Evolutionary conservation across 495 filamentous ascomycete species (phyloP), one percentile per base, ranked within the genome.

Genomic region (Eremomyces bilateralis): DNA sequence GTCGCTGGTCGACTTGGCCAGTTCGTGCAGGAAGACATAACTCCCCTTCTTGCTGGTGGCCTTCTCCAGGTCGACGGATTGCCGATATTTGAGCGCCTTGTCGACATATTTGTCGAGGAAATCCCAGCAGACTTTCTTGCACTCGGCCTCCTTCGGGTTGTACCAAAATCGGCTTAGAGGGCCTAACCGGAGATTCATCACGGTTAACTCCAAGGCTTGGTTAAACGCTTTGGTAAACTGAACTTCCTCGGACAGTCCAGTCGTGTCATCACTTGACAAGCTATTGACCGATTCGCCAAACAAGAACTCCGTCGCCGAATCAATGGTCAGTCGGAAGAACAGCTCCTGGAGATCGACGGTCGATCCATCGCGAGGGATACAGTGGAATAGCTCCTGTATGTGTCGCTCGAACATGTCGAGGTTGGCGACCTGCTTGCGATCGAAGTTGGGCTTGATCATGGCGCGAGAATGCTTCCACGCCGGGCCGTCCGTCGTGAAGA

Each of bases 221-320:
- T 41, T 36, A 30, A 50, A 53, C 6, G 46, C 44, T 13, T 39
- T 32, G 2, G 42, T 36, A 34, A 54, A 54, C 11, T 47, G 35
- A 19, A 37, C 31, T 27, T n/a, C 25, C 10, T 22, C 16, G 20
- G 3, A 4, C 36, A 41, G 4, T 40, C 33, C 1, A 15, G 6
- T 18, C 44, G 31, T 8, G 15, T 37, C 42, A 4, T 32, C 16
- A 35, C 44, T 45, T 3, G 35, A 41, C 3, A 67, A 47, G 0
- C 51, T 53, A 12, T 63, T 45, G 2, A 57, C 56, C 4, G 59
- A 62, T 34, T 69, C 60, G 3, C 78, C 76, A 34, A 81, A 74
- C 2, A 85, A 56, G 46, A 83, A 76, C 40, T 81, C 73, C 0
- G 75, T 81, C 0, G 73, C 62, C 0, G 72, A 59, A 46, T 84